Conservation (phyloP, 306 rosid genomes). For the Vachellia pachyceras region DNA sequence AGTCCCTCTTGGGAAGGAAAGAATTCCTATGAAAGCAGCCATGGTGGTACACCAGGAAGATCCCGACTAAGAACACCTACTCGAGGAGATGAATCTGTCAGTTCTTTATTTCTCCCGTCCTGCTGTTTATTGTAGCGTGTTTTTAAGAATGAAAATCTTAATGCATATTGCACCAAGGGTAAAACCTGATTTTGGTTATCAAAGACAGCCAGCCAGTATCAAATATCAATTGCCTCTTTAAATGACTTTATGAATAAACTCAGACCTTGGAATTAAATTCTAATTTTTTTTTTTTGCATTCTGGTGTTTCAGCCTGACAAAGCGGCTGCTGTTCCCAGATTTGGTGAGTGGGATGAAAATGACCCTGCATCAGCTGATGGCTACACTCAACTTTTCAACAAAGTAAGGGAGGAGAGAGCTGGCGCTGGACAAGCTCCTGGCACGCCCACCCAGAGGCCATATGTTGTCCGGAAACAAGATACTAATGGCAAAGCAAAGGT, state of each 20-base stretch:
- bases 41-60: constrained; percentile 84
- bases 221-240: background rate
- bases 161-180: background rate
- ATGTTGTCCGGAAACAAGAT: constrained; percentile 37
- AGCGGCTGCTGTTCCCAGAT: constrained; percentile 93
- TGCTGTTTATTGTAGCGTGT: constrained; percentile 6
- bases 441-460: constrained; percentile 52
- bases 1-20: constrained; percentile 72
- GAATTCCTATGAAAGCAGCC: constrained; percentile 64
- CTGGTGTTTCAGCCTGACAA: constrained; percentile 68
- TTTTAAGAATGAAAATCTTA: constrained; percentile 5
- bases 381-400: constrained; percentile 81
- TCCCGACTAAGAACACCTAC: constrained; percentile 61
- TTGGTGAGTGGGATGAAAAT: constrained; percentile 93
- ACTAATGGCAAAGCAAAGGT: constrained; percentile 54
- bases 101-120: constrained; percentile 42
- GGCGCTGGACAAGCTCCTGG: constrained; percentile 54
- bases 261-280: background rate
- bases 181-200: background rate
- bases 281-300: constrained; percentile 32
- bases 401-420: constrained; percentile 76
- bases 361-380: constrained; percentile 87
- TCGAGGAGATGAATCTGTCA: constrained; percentile 76
- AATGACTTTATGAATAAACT: constrained; percentile 3
- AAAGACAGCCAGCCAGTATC: background rate